Conservation (phyloP, 345 rosid genomes). For the Melaleuca alternifolia region DNA sequence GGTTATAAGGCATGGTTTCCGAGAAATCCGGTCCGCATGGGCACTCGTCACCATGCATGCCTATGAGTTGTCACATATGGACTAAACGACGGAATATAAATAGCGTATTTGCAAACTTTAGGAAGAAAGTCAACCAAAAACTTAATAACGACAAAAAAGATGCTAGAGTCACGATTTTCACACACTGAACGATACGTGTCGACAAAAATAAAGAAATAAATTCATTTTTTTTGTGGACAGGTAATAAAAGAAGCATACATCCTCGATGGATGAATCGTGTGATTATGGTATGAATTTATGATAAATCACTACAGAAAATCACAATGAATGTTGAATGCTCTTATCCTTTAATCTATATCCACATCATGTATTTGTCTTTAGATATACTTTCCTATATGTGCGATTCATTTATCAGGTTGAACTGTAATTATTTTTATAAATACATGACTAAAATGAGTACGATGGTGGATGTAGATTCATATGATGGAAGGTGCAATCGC, state of each 20-base stretch:
- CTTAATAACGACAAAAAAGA: accelerated
- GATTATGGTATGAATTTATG: neutral
- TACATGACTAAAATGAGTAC: neutral
- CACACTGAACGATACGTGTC: neutral
- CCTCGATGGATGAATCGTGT: too few relatives aligned
- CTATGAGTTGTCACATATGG: neutral
- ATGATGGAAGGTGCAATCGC: neutral
- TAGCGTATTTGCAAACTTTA: neutral
- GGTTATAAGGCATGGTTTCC: neutral
- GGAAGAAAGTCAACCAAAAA: neutral
- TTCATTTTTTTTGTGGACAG: neutral
- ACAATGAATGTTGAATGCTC: too few relatives aligned
- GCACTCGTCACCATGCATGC: neutral
- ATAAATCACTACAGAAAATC: neutral
- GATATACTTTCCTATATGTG: too few relatives aligned
- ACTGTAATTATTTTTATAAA: too few relatives aligned
- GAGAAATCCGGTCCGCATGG: neutral
- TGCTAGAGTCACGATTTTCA: neutral
- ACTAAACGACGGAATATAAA: neutral
- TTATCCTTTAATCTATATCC: neutral
- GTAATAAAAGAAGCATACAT: neutral
- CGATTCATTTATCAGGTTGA: too few relatives aligned
- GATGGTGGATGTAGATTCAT: neutral
- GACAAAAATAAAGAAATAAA: neutral
- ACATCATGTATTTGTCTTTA: too few relatives aligned